phyloP scores from a whole-genome alignment of 1,284 basidiomycete genomes.

The Cutaneotrichosporon cavernicola region DNA sequence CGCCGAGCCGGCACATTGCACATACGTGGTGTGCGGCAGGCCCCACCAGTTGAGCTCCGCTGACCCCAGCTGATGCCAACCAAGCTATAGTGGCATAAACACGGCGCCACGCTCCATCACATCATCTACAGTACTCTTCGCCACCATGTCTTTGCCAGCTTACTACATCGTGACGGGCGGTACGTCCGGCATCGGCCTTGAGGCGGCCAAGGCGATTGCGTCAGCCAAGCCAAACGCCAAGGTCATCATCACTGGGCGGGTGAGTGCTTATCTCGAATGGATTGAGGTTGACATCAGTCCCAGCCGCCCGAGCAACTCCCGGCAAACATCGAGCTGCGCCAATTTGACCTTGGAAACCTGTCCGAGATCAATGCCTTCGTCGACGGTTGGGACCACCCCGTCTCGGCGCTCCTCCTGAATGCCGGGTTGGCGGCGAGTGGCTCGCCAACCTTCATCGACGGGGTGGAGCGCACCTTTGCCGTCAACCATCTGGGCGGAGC shows the following conservation, averaged over 20 bases:
- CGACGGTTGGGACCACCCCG: constrained; percentile 12
- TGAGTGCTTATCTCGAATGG: background rate
- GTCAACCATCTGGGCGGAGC: constrained; percentile 32
- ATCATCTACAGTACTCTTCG: background rate
- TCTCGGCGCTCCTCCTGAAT: constrained; percentile 6
- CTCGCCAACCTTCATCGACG: background rate
- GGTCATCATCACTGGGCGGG: constrained; percentile 1
- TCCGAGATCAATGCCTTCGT: constrained; percentile 6
- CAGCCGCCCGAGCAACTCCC: background rate
- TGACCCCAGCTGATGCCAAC: background rate
- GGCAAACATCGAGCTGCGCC: background rate
- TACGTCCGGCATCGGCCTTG: constrained; percentile 29
- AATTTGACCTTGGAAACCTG: constrained; percentile 13
- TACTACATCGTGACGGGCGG: constrained; percentile 19
- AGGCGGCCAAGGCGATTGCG: constrained; percentile 25
- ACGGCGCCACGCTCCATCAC: background rate
- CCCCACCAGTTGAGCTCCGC: too few species aligned
- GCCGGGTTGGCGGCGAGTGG: constrained; percentile 1
- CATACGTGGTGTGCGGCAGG: too few species aligned
- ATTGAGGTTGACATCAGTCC: background rate
- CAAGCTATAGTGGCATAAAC: background rate
- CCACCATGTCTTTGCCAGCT: background rate
- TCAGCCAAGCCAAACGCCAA: constrained; percentile 2
- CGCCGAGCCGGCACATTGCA: too few species aligned
- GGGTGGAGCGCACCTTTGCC: constrained; percentile 28